A percentile compares a stretch with the other conserved stretches of the same genome.
Evolutionary conservation across 805 yeast genomes (phyloP).

Genomic region (Kodamaea lidongshanica): DNA sequence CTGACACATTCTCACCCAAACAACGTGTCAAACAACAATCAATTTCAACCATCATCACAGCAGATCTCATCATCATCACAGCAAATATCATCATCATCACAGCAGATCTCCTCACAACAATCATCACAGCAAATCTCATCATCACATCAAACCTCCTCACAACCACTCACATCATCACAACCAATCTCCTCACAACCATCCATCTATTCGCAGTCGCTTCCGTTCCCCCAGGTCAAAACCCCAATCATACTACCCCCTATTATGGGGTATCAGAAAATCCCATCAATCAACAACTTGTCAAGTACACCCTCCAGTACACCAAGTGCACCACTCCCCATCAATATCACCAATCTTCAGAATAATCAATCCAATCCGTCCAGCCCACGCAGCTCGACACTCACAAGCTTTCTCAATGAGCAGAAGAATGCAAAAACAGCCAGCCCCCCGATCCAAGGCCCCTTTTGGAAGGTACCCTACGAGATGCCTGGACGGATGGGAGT

Average conservation of each 20-base stretch:
- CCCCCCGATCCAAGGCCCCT: slow-evolving; percentile 37
- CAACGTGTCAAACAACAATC: no score
- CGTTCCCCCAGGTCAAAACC: slow-evolving; percentile 11
- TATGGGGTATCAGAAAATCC: slow-evolving; percentile 11
- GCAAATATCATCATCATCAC: no score
- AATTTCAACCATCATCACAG: no score
- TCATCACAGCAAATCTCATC: no score
- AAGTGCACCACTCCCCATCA: slow-evolving; percentile 4
- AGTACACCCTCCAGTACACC: slow-evolving; percentile 1
- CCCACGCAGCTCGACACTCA: slow-evolving; percentile 4
- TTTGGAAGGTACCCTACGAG: slow-evolving; percentile 61
- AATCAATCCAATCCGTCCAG: slow-evolving; percentile 4
- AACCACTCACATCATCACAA: slow-evolving; percentile 5
- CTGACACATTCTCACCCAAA: no score
- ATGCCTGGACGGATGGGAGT: slow-evolving; percentile 37
- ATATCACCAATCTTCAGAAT: slow-evolving; percentile 8
- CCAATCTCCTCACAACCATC: slow-evolving; percentile 6
- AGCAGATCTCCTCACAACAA: no score
- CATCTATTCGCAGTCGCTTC: slow-evolving; percentile 11
- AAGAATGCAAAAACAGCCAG: slow-evolving; percentile 12
- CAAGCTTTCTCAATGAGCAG: slow-evolving; percentile 5
- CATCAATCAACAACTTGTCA: no score
- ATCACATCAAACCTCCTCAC: slow-evolving; percentile 7
- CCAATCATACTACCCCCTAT: slow-evolving; percentile 30
- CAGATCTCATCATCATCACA: no score